A percentile compares a stretch with the other conserved stretches of the same genome.
Conservation (phyloP, 208 protist species). For the Crithidia expoeki region DNA sequence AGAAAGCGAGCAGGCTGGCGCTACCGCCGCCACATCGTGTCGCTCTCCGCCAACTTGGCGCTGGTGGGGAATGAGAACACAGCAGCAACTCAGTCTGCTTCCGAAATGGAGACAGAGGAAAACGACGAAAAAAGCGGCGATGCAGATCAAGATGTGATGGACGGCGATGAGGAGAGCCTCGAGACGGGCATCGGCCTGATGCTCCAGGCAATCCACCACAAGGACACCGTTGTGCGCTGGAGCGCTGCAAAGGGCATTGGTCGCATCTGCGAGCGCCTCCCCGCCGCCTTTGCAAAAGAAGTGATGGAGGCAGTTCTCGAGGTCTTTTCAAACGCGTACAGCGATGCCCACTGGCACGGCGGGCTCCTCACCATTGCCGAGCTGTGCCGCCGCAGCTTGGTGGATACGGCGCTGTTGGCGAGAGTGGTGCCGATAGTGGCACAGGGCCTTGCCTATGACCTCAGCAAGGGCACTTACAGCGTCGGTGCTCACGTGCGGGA, state of each 20-base stretch:
- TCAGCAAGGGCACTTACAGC: slow-evolving; percentile 93
- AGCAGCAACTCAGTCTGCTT: background rate
- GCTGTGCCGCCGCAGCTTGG: slow-evolving; percentile 93
- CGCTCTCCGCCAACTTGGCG: slow-evolving; percentile 70
- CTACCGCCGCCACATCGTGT: slow-evolving; percentile 80
- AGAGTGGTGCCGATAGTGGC: slow-evolving; percentile 78
- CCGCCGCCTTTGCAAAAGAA: slow-evolving; percentile 87
- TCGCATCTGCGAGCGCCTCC: slow-evolving; percentile 93
- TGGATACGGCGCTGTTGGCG: slow-evolving; percentile 83
- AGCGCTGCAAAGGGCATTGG: slow-evolving; percentile 97
- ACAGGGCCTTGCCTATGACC: slow-evolving; percentile 93
- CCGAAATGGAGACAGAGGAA: background rate
- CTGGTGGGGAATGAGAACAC: background rate
- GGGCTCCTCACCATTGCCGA: slow-evolving; percentile 96
- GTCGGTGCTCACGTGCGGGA: slow-evolving; percentile 98
- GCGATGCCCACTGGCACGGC: slow-evolving; percentile 95
- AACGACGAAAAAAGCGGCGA: slow-evolving; percentile 24
- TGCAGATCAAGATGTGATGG: slow-evolving; percentile 38
- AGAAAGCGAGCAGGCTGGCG: slow-evolving; percentile 90
- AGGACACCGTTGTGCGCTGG: slow-evolving; percentile 97
- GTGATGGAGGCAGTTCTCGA: slow-evolving; percentile 87
- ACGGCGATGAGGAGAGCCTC: slow-evolving; percentile 70
- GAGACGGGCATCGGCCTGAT: slow-evolving; percentile 80
- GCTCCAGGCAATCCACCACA: slow-evolving; percentile 75
- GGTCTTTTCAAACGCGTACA: slow-evolving; percentile 64